Percentiles rank a stretch among this genome's conserved stretches.
Conservation (phyloP, 768 basidiomycete species). For the Leccinum fibrillosum region DNA sequence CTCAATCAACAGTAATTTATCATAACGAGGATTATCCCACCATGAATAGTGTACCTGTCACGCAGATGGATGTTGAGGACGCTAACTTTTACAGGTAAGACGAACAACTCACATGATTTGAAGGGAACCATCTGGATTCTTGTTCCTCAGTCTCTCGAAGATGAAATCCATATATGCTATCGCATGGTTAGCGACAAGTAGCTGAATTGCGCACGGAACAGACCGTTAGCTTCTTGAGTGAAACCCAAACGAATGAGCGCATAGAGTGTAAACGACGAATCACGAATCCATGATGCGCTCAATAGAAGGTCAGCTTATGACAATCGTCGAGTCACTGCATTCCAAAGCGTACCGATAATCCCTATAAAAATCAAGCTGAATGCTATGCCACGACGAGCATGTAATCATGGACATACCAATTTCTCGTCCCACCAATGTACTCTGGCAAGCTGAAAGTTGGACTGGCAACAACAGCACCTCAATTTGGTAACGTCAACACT, state of each 20-base stretch:
- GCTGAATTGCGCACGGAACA: conserved; percentile 10
- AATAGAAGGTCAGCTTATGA: background rate
- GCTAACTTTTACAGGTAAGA: background rate
- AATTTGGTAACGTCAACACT: conserved; percentile 1
- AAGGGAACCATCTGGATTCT: conserved; percentile 86
- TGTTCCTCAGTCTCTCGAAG: conserved; percentile 73
- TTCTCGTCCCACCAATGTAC: conserved; percentile 84
- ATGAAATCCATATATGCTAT: conserved; percentile 91
- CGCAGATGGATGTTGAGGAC: background rate
- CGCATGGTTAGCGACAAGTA: background rate
- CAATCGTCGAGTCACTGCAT: background rate
- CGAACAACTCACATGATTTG: conserved; percentile 73
- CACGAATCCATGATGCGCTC: conserved; percentile 90
- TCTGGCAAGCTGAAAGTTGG: conserved; percentile 95
- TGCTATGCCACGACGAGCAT: background rate
- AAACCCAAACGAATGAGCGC: conserved; percentile 92
- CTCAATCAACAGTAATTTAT: background rate
- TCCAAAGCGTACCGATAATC: conserved; percentile 53
- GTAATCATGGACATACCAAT: conserved; percentile 56
- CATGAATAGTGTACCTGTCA: conserved; percentile 81
- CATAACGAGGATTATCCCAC: conserved; percentile 31
- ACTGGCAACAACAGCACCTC: conserved; percentile 89
- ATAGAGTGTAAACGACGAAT: conserved; percentile 93
- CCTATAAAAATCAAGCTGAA: conserved; percentile 32
- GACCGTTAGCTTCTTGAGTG: conserved; percentile 87